These are phyloP conservation scores for Serendipita sp. DNA, from an alignment of 768 basidiomycete species.

Conservation along the genomic window DNA sequence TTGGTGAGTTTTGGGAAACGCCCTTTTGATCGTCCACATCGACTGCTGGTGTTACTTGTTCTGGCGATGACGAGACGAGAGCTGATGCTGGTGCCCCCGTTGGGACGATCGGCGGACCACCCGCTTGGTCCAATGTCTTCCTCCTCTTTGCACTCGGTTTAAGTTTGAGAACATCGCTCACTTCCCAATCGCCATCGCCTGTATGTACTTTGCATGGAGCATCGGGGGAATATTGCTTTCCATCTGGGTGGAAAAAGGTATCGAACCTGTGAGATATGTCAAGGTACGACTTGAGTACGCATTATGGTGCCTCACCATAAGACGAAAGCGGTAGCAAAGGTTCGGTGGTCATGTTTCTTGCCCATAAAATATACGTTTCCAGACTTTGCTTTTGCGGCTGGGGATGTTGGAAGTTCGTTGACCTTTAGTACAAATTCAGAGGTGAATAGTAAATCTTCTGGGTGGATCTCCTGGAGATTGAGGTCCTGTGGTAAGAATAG, in stretches of 20 bases:
- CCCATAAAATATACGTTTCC: neutral
- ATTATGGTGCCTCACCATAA: slow-evolving; percentile 33
- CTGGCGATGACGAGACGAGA: neutral
- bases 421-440: slow-evolving; percentile 63
- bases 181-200: slow-evolving; percentile 18
- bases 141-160: slow-evolving; percentile 37
- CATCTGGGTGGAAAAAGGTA: slow-evolving; percentile 65
- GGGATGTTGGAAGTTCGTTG: slow-evolving; percentile 14
- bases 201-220: slow-evolving; percentile 18
- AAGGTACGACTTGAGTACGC: neutral
- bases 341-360: slow-evolving; percentile 21
- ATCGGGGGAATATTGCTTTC: slow-evolving; percentile 33
- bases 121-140: slow-evolving; percentile 27
- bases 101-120: slow-evolving; percentile 6
- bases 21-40: neutral
- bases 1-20: neutral
- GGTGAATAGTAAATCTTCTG: slow-evolving; percentile 63
- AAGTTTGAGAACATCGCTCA: slow-evolving; percentile 29
- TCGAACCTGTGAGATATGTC: slow-evolving; percentile 42
- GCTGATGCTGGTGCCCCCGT: neutral
- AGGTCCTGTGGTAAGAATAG: slow-evolving; percentile 41
- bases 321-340: slow-evolving; percentile 61
- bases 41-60: neutral
- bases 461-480: slow-evolving; percentile 42
- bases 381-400: slow-evolving; percentile 3